Evolutionary conservation across 768 basidiomycete species (phyloP), one percentile per base, ranked within the genome.

Genomic region (Suillus decipiens): DNA sequence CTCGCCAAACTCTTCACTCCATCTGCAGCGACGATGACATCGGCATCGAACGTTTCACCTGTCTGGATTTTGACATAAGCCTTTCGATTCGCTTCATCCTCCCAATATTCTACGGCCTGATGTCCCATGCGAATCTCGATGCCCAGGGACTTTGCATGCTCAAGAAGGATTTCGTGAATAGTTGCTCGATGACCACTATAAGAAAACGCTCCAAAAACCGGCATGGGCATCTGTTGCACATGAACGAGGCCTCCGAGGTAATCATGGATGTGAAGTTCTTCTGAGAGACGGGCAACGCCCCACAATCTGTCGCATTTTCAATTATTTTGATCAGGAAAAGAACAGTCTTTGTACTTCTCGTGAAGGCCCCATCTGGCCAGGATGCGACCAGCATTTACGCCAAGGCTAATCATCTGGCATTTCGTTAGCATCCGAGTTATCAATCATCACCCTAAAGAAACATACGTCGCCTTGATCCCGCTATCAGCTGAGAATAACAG

Each of bases 131-230:
- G 68, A 45, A 69, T 59, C 61, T 71, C 66, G 50, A 65, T 47
- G 54, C 68, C 65, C 33, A 72, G 51, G 36, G 61, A 66, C 37
- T 63, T 41, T 41, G 71, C 75, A 43, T 66, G 61, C 8, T 67
- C 51, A 34, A 68, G 64, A 24, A 72, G 57, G 36, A 70, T 60
- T 22, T 62, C 39, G 60, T 70, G 66, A 33, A 77, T 58, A 60
- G 72, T 71, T 54, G 64, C 70, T 51, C 69, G 73, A 64, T 72
- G 69, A n/a, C 69, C 73, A 63, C 72, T 68, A 63, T 72, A 70
- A 39, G 63, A 61, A 65, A 67, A 66, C 60, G 67, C 65, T 48
- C 63, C 68, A 55, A 58, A 68, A 31, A 50, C 58, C 42, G 56
- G 63, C 33, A 45, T 59, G 54, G 64, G 59, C 64, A 66, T 60